phyloP scores from a whole-genome alignment of 73 alveolate genomes.

The Blepharisma stoltei region DNA sequence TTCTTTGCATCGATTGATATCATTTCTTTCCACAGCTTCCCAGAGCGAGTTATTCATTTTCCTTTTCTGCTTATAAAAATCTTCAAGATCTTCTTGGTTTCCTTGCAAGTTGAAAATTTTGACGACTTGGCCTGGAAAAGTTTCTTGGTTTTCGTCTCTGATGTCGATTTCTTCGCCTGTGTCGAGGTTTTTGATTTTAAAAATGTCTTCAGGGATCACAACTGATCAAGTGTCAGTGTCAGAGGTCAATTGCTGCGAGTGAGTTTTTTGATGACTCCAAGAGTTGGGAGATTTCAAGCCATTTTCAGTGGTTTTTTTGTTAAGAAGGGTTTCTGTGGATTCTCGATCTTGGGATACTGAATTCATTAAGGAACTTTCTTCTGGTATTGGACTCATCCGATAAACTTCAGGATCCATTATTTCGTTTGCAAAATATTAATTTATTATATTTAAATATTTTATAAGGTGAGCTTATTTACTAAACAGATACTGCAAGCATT shows the following conservation, averaged over 20 bases:
- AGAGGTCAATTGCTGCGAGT: too few species aligned
- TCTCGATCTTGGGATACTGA: too few species aligned
- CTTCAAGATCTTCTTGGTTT: slow-evolving; percentile 22
- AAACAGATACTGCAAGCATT: neutral
- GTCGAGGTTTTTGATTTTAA: slow-evolving; percentile 25
- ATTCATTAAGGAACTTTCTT: too few species aligned
- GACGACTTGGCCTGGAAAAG: neutral
- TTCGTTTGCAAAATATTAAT: too few species aligned
- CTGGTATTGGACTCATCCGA: too few species aligned
- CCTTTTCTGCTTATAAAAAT: slow-evolving; percentile 10
- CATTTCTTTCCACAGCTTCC: slow-evolving; percentile 31
- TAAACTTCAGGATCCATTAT: too few species aligned
- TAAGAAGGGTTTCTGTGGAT: too few species aligned
- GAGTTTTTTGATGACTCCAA: neutral
- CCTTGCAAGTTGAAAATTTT: neutral
- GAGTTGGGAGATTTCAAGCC: slow-evolving; percentile 7
- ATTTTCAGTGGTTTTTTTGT: too few species aligned
- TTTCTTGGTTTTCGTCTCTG: slow-evolving; percentile 17
- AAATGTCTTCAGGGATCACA: slow-evolving; percentile 7
- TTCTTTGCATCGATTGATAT: slow-evolving; percentile 18
- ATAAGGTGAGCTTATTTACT: too few species aligned
- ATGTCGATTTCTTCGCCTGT: slow-evolving; percentile 34
- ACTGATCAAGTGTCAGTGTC: too few species aligned
- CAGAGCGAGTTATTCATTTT: neutral
- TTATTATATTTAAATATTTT: too few species aligned